Conservation (phyloP, 495 filamentous ascomycete species). For the Penicillium pulvis region DNA sequence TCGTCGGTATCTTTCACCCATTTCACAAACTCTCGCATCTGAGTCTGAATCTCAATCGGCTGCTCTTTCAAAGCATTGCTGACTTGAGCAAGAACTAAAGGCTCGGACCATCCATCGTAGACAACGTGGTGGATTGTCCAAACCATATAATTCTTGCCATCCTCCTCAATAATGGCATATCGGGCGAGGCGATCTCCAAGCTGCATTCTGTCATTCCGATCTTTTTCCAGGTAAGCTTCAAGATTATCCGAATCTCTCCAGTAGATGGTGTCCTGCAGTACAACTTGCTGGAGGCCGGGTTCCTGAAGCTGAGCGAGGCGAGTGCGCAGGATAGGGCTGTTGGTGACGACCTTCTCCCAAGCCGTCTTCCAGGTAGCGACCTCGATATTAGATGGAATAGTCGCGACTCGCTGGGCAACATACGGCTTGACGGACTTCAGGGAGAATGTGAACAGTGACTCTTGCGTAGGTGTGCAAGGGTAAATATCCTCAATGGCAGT, state of each 20-base stretch:
- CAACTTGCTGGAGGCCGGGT: slow-evolving; percentile 59
- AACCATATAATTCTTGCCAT: slow-evolving; percentile 50
- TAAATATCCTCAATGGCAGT: slow-evolving; percentile 53
- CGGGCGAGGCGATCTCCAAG: slow-evolving; percentile 57
- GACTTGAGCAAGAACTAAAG: slow-evolving; percentile 56
- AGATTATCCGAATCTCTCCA: slow-evolving; percentile 47
- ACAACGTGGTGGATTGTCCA: slow-evolving; percentile 68
- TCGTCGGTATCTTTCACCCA: slow-evolving; percentile 41
- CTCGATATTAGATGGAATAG: slow-evolving; percentile 37
- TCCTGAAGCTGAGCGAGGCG: slow-evolving; percentile 57
- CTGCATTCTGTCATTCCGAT: slow-evolving; percentile 51
- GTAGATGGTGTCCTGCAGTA: slow-evolving; percentile 48
- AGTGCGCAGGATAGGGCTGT: slow-evolving; percentile 59
- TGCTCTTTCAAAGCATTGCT: slow-evolving; percentile 36
- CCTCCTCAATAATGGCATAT: slow-evolving; percentile 50
- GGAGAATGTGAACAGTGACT: slow-evolving; percentile 63
- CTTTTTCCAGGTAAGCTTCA: slow-evolving; percentile 49
- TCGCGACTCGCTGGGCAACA: slow-evolving; percentile 54
- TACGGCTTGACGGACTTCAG: slow-evolving; percentile 58
- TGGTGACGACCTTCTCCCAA: slow-evolving; percentile 47
- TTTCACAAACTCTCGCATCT: slow-evolving; percentile 48
- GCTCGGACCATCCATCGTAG: slow-evolving; percentile 70
- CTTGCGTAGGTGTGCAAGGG: slow-evolving; percentile 66
- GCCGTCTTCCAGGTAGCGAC: slow-evolving; percentile 48
- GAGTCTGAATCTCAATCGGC: slow-evolving; percentile 20